phyloP scores from a whole-genome alignment of 2,329 filamentous ascomycete genomes.

The Trichoderma atroviride region DNA sequence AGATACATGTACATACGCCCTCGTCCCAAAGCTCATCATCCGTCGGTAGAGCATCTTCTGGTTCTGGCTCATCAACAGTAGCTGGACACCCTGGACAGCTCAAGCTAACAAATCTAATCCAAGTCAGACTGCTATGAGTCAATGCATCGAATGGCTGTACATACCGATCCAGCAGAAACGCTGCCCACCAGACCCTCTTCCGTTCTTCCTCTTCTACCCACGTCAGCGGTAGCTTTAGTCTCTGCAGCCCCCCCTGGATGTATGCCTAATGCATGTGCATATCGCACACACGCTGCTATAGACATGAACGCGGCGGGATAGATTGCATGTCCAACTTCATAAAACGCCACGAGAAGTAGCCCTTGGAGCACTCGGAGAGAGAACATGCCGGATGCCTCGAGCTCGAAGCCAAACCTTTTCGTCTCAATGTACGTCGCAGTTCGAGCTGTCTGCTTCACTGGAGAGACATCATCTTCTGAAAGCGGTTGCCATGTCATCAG shows the following conservation, averaged over 20 bases:
- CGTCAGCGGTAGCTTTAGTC: conserved; percentile 1
- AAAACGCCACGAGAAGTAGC: neutral
- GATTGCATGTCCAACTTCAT: conserved; percentile 13
- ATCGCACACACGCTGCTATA: conserved; percentile 6
- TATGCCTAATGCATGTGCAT: conserved; percentile 2
- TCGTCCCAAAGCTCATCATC: conserved; percentile 14
- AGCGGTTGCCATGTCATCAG: conserved; percentile 8
- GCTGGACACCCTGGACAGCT: conserved; percentile 3
- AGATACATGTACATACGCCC: neutral
- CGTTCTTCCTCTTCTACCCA: conserved; percentile 18
- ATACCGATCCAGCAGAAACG: neutral
- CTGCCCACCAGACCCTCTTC: conserved; percentile 14
- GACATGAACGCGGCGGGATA: conserved; percentile 20
- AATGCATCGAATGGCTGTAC: neutral
- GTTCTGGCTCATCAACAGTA: neutral
- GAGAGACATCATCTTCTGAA: neutral
- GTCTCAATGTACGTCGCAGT: neutral
- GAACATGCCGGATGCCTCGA: neutral
- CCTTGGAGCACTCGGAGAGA: conserved; percentile 13
- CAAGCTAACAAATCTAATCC: neutral
- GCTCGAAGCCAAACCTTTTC: conserved; percentile 1
- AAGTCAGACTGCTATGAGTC: neutral
- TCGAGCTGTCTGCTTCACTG: neutral
- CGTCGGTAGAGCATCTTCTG: neutral
- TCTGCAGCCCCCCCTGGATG: neutral